Base-by-base conservation (phyloP, 495 filamentous ascomycete species). In the Rostrohypoxylon terebratum region DNA sequence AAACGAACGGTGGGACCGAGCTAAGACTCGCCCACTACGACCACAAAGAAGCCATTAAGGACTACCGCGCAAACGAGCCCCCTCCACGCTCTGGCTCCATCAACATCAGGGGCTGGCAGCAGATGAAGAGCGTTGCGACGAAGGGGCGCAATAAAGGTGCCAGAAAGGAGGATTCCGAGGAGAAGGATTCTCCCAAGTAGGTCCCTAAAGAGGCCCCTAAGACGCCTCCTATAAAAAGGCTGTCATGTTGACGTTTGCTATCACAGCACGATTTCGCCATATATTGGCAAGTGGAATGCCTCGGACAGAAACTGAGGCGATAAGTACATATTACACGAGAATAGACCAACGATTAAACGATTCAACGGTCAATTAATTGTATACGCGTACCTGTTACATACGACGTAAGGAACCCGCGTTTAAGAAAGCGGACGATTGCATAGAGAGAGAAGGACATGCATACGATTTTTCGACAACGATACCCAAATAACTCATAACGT, bases 61-160 rank as follows among this genome's bases (percentile, higher is more conserved):
- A 85, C 47, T 83, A 84, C 57, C 69, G 72, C 5, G 75, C 84
- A 1, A 77, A 77, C 25, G 82, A 85, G 44, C 78, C 83, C 6
- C 83, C 82, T 9, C 83, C 83, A 5, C 74, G 77, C 10, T 79
- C 77, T 11, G 84, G 84, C 0, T 83, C 84, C 0, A 84, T 81
- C 2, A 79, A 79, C 14, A 84, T 86, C n/a, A 65, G 84, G 18
- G 84, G 83, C 6, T 86, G 84, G 84, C 81, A 80, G n/a, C 81
- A 80, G n/a, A 80, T 84, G 8, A 84, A 84, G 66, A 83, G 83
- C 51, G 73, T 80, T 25, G 70, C 77, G 8, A 77, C 77, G 8
- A 77, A 77, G 50, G 66, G 72, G 9, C 77, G 74, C 0, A 74
- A 72, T 28, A 69, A 59, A 18, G 61, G 47, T 10, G 44, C 69